These are phyloP conservation scores for Diaporthe vaccinii DNA, from an alignment of 2,329 filamentous ascomycete genomes.

Conservation along the genomic window DNA sequence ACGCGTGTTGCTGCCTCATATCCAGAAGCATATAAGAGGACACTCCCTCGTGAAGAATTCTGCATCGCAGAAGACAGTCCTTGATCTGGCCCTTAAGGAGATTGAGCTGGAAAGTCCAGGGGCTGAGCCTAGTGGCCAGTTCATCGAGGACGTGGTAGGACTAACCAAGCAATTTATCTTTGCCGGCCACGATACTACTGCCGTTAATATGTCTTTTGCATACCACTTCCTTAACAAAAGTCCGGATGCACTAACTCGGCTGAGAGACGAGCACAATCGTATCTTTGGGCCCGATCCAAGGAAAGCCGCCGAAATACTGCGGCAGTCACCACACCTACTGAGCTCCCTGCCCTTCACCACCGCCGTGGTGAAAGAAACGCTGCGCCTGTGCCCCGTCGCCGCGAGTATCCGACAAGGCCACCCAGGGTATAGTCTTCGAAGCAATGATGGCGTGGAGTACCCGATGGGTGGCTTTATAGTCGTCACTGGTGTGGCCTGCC, in stretches of 20 bases:
- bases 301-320: slow-evolving; percentile 50
- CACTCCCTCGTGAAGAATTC: slow-evolving; percentile 7
- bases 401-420: slow-evolving; percentile 53
- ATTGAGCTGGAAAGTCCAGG: slow-evolving; percentile 8
- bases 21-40: neutral
- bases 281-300: slow-evolving; percentile 48
- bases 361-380: slow-evolving; percentile 66
- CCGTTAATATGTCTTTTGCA: slow-evolving; percentile 23
- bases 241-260: slow-evolving; percentile 44
- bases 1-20: slow-evolving; percentile 31
- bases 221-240: slow-evolving; percentile 43
- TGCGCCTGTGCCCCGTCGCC: slow-evolving; percentile 65
- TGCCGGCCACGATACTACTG: slow-evolving; percentile 39
- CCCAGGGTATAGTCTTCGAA: slow-evolving; percentile 52
- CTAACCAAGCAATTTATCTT: slow-evolving; percentile 48
- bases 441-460: slow-evolving; percentile 49
- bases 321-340: slow-evolving; percentile 59
- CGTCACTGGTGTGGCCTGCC: slow-evolving; percentile 41
- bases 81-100: slow-evolving; percentile 46
- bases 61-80: slow-evolving; percentile 42
- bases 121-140: neutral
- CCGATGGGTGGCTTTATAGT: slow-evolving; percentile 52
- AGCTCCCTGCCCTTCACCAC: slow-evolving; percentile 64
- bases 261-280: slow-evolving; percentile 46
- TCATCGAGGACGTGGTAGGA: slow-evolving; percentile 31